These are phyloP conservation scores for Bondarzewia mesenterica DNA, from an alignment of 1,284 basidiomycete genomes.

Conservation along the genomic window DNA sequence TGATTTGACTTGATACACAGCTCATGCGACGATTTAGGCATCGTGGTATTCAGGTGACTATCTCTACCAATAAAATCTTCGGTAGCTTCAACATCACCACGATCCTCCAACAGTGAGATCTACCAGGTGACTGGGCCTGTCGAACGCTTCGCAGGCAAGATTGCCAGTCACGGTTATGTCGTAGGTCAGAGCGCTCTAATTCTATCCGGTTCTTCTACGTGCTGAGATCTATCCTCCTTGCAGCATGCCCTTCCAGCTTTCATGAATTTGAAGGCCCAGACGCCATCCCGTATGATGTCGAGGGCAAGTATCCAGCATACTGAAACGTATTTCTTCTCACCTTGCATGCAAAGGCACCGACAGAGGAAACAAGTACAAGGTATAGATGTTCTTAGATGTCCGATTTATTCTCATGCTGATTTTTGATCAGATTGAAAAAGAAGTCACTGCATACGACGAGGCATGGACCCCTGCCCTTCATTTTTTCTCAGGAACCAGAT, in stretches of 20 bases:
- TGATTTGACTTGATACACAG: too few species aligned
- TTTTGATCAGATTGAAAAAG: constrained; percentile 69
- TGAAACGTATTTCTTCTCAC: neutral
- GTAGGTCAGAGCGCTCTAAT: constrained; percentile 41
- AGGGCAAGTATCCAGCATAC: constrained; percentile 40
- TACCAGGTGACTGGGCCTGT: constrained; percentile 85
- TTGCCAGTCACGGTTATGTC: constrained; percentile 82
- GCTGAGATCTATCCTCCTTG: neutral
- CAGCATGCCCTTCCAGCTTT: constrained; percentile 76
- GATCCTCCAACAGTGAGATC: constrained; percentile 50
- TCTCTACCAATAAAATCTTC: constrained; percentile 1
- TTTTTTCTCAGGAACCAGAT: neutral
- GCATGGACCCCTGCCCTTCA: constrained; percentile 26
- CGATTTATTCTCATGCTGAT: constrained; percentile 1
- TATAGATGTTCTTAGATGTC: constrained; percentile 14
- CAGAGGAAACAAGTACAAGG: constrained; percentile 86
- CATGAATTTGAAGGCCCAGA: constrained; percentile 90
- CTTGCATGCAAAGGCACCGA: constrained; percentile 48
- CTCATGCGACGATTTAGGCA: constrained; percentile 41
- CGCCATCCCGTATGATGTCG: constrained; percentile 77
- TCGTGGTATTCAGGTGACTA: constrained; percentile 68
- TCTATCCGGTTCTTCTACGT: neutral
- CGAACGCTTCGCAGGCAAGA: constrained; percentile 84
- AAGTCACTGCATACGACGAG: constrained; percentile 78
- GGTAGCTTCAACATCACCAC: neutral